Evolutionary conservation across 305 asterid species (phyloP).

Genomic region (Solanum hybrid): DNA sequence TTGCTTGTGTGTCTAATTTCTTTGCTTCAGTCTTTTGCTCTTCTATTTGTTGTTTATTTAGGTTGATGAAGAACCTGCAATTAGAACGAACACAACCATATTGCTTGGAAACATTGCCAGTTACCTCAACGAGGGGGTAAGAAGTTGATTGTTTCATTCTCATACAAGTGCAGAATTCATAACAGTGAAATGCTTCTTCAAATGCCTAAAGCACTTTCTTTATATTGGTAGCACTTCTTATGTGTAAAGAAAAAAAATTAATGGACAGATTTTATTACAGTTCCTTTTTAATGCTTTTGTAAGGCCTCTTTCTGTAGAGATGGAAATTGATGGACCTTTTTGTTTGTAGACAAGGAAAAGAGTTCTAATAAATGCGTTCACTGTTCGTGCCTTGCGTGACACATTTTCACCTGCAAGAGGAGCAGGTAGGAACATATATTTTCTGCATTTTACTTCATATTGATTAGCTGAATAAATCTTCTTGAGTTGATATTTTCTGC

Average conservation of each 20-base stretch:
- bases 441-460: neutral
- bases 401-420: constrained; percentile 98
- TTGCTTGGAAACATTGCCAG: constrained; percentile 95
- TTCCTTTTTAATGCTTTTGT: neutral
- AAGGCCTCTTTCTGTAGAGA: neutral
- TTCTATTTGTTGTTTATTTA: constrained; percentile 22
- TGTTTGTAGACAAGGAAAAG: constrained; percentile 84
- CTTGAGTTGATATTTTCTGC: constrained; percentile 1
- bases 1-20: neutral
- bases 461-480: neutral
- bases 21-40: neutral
- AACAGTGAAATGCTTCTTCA: neutral
- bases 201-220: neutral
- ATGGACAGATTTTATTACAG: neutral
- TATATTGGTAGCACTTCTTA: neutral
- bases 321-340: neutral
- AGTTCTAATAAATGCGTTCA: constrained; percentile 91
- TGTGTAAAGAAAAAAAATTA: neutral
- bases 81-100: constrained; percentile 95
- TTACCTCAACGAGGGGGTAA: constrained; percentile 92
- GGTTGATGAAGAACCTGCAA: constrained; percentile 99
- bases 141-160: constrained; percentile 16
- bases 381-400: constrained; percentile 95
- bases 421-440: constrained; percentile 53
- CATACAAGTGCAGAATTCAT: neutral